Evolutionary conservation across 805 yeast genomes (phyloP).

Genomic region (Wickerhamiella vanderwaltii): DNA sequence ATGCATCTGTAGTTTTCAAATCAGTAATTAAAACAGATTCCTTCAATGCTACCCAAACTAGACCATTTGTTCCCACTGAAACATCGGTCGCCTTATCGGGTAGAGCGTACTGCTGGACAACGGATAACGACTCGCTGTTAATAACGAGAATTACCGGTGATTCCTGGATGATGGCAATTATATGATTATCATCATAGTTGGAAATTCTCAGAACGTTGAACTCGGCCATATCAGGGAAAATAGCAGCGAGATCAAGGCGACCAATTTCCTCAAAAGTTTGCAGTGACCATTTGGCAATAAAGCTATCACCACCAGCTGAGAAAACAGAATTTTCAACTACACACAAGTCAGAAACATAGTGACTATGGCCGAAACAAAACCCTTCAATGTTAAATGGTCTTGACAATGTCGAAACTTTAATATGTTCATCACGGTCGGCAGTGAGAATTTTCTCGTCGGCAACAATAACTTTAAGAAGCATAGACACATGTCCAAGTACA

Average conservation of each 20-base stretch:
- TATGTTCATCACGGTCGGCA: constrained; percentile 93
- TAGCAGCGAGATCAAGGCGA: constrained; percentile 37
- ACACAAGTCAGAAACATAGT: constrained; percentile 58
- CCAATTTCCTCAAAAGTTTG: constrained; percentile 37
- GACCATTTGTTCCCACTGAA: constrained; percentile 11
- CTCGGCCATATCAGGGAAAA: constrained; percentile 25
- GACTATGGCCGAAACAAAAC: constrained; percentile 77
- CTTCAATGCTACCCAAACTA: constrained; percentile 10
- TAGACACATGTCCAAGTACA: constrained; percentile 88
- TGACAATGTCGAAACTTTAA: constrained; percentile 72
- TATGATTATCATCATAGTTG: constrained; percentile 2
- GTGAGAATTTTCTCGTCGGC: constrained; percentile 48
- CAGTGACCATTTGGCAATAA: constrained; percentile 73
- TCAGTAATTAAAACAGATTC: not conserved
- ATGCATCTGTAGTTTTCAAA: not conserved
- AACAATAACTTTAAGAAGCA: constrained; percentile 62
- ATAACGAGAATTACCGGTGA: constrained; percentile 12
- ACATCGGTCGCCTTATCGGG: constrained; percentile 12
- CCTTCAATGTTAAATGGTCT: constrained; percentile 62
- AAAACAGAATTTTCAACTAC: constrained; percentile 50
- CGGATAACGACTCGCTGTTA: constrained; percentile 9
- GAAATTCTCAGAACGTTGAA: constrained; percentile 14
- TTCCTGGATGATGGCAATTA: constrained; percentile 15
- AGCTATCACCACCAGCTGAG: constrained; percentile 88
- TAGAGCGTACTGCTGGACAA: constrained; percentile 8